A percentile compares a stretch with the other conserved stretches of the same genome.
Evolutionary conservation across 1,284 basidiomycete genomes (phyloP).

Genomic region (Cutaneotrichosporon cutaneum): DNA sequence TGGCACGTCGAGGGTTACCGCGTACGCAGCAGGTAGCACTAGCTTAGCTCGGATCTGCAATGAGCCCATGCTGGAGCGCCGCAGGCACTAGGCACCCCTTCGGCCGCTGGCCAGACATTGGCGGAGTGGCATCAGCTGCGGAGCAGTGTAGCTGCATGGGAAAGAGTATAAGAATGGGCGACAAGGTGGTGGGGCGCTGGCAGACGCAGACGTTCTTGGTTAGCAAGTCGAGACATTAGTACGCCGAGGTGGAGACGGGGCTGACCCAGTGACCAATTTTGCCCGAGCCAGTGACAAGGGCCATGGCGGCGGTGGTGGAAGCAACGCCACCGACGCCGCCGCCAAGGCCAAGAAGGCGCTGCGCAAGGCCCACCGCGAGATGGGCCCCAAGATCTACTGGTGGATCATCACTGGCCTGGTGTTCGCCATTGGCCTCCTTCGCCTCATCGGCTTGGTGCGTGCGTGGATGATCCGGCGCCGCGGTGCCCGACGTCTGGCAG

Average conservation of each 20-base stretch:
- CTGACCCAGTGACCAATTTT: too few species aligned
- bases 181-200: too few species aligned
- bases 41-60: too few species aligned
- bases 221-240: too few species aligned
- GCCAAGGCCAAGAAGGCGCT: not conserved
- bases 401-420: constrained; percentile 16
- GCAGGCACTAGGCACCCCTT: too few species aligned
- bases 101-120: too few species aligned
- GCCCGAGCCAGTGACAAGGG: not conserved
- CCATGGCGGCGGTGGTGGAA: not conserved
- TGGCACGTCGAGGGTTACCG: too few species aligned
- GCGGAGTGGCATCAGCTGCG: not conserved
- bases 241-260: too few species aligned
- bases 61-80: too few species aligned
- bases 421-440: not conserved
- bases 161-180: not conserved
- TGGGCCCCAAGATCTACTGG: constrained; percentile 14
- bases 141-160: not conserved
- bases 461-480: constrained; percentile 3
- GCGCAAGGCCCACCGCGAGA: not conserved
- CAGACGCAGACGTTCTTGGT: too few species aligned
- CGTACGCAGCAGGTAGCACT: too few species aligned
- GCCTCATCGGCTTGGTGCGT: not conserved
- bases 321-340: not conserved
- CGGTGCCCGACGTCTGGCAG: not conserved